Evolutionary conservation across 306 rosid genomes (phyloP).

Genomic region (Begonia fuchsioides): DNA sequence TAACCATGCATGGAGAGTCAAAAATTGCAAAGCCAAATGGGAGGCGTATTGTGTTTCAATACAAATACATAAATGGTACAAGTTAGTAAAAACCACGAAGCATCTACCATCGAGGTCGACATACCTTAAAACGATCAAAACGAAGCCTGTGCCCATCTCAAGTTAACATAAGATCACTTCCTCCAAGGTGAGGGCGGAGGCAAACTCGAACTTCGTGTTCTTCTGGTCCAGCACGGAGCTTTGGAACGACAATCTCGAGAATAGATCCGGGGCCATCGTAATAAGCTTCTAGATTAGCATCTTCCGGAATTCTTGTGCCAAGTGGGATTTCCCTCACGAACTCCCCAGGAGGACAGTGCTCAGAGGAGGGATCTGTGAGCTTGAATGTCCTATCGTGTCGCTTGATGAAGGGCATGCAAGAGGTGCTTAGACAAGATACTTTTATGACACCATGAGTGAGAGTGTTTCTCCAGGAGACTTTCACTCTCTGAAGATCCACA

Average conservation of each 20-base stretch:
- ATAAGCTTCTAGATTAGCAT: slow-evolving; percentile 76
- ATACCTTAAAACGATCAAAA: too few species aligned
- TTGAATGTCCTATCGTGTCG: slow-evolving; percentile 77
- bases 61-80: neutral
- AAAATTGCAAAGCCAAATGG: neutral
- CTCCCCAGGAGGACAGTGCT: slow-evolving; percentile 91
- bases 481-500: slow-evolving; percentile 75
- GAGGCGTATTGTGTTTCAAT: neutral
- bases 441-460: slow-evolving; percentile 67
- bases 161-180: slow-evolving; percentile 73
- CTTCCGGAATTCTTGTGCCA: slow-evolving; percentile 78
- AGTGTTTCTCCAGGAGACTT: slow-evolving; percentile 88
- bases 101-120: slow-evolving; percentile 7
- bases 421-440: slow-evolving; percentile 72
- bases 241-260: slow-evolving; percentile 88
- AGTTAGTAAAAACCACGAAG: slow-evolving; percentile 26
- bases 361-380: slow-evolving; percentile 67
- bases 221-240: slow-evolving; percentile 59
- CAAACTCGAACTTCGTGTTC: slow-evolving; percentile 94
- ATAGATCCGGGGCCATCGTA: slow-evolving; percentile 79
- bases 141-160: slow-evolving; percentile 16
- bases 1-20: neutral
- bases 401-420: slow-evolving; percentile 63
- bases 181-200: slow-evolving; percentile 82
- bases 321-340: slow-evolving; percentile 81